Evolutionary conservation across 345 rosid genomes (phyloP).

Genomic region (Dimocarpus longan): DNA sequence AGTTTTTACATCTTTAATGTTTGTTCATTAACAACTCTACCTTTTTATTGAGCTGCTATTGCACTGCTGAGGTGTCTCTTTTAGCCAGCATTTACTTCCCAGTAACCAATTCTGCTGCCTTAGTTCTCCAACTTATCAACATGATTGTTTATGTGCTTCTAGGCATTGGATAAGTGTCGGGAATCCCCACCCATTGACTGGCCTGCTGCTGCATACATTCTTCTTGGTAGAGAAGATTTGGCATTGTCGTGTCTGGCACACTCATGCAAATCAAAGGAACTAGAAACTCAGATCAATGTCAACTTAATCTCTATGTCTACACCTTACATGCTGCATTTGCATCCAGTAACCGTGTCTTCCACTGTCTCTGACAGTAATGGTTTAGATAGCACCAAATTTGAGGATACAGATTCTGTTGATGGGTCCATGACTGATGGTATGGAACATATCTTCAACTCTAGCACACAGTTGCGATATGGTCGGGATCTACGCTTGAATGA

Average conservation of each 20-base stretch:
- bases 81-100: background rate
- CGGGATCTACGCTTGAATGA: slow-evolving; percentile 94
- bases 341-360: slow-evolving; percentile 88
- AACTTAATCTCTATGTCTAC: slow-evolving; percentile 78
- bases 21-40: slow-evolving; percentile 2
- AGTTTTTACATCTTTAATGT: slow-evolving; percentile 16
- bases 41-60: background rate
- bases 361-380: slow-evolving; percentile 68
- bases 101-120: slow-evolving; percentile 1
- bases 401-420: slow-evolving; percentile 75
- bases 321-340: slow-evolving; percentile 95
- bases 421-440: slow-evolving; percentile 88
- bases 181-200: slow-evolving; percentile 94
- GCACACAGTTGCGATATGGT: slow-evolving; percentile 84
- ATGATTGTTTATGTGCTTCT: slow-evolving; percentile 32
- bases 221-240: slow-evolving; percentile 94
- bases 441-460: slow-evolving; percentile 94
- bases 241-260: slow-evolving; percentile 60
- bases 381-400: slow-evolving; percentile 66
- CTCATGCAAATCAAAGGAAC: slow-evolving; percentile 57
- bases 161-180: slow-evolving; percentile 91
- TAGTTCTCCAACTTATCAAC: slow-evolving; percentile 2
- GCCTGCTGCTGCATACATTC: slow-evolving; percentile 93
- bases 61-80: background rate
- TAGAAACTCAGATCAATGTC: slow-evolving; percentile 54